Evolutionary conservation across 495 filamentous ascomycete genomes (phyloP).

Genomic region (Chaetomium cochliodes): DNA sequence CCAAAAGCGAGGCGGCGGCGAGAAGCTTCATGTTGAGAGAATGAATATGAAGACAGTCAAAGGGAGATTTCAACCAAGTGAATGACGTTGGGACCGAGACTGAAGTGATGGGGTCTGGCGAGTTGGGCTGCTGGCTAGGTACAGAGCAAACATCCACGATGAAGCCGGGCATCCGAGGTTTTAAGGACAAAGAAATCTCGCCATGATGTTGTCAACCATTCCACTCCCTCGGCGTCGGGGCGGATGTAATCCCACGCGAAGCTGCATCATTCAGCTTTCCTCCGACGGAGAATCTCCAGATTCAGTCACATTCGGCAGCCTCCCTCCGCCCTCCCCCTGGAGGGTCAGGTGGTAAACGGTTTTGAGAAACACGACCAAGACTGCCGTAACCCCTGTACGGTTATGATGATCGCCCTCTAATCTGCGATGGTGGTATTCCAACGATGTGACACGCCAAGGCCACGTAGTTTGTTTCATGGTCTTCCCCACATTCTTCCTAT

Average conservation of each 20-base stretch:
- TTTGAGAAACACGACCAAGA: background rate
- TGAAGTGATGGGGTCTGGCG: too few relatives aligned
- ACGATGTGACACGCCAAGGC: constrained; percentile 18
- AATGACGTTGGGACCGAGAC: background rate
- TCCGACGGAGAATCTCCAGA: constrained; percentile 11
- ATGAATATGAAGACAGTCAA: background rate
- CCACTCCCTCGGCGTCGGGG: too few relatives aligned
- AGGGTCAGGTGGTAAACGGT: background rate
- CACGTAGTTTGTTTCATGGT: background rate
- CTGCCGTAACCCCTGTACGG: background rate
- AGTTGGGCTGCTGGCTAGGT: background rate
- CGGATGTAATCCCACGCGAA: background rate
- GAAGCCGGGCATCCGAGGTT: background rate
- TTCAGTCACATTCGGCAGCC: background rate
- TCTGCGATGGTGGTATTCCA: background rate
- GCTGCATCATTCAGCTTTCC: background rate
- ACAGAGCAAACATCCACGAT: background rate
- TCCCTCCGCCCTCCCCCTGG: constrained; percentile 2
- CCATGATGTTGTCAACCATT: background rate
- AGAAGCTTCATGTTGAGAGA: constrained; percentile 12
- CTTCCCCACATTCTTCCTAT: constrained; percentile 12
- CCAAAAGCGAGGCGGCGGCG: constrained; percentile 12
- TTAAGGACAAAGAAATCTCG: background rate
- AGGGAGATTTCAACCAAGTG: background rate
- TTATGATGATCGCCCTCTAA: background rate